Evolutionary conservation across 2,329 filamentous ascomycete species (phyloP).

Genomic region (Bipolaris cookei): DNA sequence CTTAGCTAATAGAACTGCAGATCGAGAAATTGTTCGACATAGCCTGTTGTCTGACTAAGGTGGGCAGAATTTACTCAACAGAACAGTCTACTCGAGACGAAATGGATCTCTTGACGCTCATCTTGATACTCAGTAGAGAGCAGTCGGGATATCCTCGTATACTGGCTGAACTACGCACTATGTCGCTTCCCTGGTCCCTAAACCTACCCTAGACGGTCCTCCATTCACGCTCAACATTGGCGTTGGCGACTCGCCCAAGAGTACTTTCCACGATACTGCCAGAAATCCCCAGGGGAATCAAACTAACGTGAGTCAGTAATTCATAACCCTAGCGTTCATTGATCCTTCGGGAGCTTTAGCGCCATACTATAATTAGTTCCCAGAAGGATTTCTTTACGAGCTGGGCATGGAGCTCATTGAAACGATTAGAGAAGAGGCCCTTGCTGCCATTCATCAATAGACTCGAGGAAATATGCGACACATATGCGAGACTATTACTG

Average conservation of each 20-base stretch:
- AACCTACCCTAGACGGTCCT: conserved; percentile 39
- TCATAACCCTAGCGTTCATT: too few species aligned
- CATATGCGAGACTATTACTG: too few species aligned
- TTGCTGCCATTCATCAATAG: too few species aligned
- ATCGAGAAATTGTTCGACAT: conserved; percentile 83
- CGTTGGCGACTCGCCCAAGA: conserved; percentile 20
- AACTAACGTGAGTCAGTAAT: too few species aligned
- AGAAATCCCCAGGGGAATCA: too few species aligned
- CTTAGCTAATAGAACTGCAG: conserved; percentile 50
- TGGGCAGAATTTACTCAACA: conserved; percentile 64
- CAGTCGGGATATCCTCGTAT: conserved; percentile 77
- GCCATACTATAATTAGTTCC: too few species aligned
- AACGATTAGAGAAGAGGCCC: too few species aligned
- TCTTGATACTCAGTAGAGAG: conserved; percentile 74
- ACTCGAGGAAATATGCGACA: too few species aligned
- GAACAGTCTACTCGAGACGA: conserved; percentile 70
- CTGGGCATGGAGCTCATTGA: too few species aligned
- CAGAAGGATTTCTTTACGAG: too few species aligned
- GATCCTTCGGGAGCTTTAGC: too few species aligned
- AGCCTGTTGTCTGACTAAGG: conserved; percentile 73
- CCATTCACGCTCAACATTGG: conserved; percentile 36
- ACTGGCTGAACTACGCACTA: conserved; percentile 71
- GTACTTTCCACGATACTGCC: too few species aligned
- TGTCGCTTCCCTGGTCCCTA: conserved; percentile 46
- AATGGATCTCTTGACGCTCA: conserved; percentile 68